phyloP scores from a whole-genome alignment of 768 basidiomycete species.

The Lentinula guzmanii region DNA sequence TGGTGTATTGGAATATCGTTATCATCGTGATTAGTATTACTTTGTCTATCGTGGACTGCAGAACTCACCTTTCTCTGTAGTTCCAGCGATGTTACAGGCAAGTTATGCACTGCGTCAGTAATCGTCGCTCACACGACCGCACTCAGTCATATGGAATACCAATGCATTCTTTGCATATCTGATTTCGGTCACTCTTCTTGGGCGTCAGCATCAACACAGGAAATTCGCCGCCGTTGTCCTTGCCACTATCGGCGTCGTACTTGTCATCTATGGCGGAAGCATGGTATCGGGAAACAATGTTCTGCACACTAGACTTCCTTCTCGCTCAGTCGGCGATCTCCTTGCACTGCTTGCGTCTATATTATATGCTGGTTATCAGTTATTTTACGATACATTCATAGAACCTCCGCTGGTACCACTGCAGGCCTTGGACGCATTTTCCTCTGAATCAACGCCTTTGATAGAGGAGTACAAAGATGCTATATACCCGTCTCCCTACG shows the following conservation, averaged over 20 bases:
- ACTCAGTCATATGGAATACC: not conserved
- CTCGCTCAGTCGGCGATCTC: not conserved
- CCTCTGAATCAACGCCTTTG: not conserved
- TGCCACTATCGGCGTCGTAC: not conserved
- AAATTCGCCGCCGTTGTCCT: not conserved
- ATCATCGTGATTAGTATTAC: not conserved
- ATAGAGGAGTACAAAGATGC: not conserved
- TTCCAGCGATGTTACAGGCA: slow-evolving; percentile 3
- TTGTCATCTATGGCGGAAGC: not conserved
- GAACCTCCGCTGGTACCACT: not conserved
- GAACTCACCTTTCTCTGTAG: not conserved
- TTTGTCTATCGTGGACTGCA: too few relatives aligned
- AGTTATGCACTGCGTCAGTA: not conserved
- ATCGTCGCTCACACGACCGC: not conserved
- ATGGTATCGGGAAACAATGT: not conserved
- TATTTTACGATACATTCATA: not conserved
- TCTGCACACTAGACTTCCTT: not conserved
- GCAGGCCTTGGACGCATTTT: not conserved
- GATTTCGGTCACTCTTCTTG: not conserved
- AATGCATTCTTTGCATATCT: not conserved
- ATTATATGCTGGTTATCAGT: not conserved
- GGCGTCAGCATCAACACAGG: not conserved
- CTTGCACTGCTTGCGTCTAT: not conserved
- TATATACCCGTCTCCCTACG: not conserved
- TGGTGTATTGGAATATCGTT: not conserved